phyloP scores from a whole-genome alignment of 2,329 filamentous ascomycete species.

The Aspergillus novoparasiticus region DNA sequence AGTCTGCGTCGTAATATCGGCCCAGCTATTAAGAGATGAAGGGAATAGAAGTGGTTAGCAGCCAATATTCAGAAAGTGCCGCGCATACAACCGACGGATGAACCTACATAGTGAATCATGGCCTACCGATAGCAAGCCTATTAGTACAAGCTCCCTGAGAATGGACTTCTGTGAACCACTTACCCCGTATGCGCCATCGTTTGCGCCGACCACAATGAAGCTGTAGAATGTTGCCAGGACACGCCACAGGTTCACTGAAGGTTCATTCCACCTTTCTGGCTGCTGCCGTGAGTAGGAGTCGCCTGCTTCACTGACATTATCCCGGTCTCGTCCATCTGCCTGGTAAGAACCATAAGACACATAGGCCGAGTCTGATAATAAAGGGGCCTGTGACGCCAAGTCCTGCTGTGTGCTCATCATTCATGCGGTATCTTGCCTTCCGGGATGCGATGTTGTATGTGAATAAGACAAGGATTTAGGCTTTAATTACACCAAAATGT shows the following conservation, averaged over 20 bases:
- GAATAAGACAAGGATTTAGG: background rate
- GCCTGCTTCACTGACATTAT: background rate
- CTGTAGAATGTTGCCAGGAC: slow-evolving; percentile 57
- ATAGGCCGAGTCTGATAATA: background rate
- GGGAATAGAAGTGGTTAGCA: background rate
- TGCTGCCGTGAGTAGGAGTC: slow-evolving; percentile 23
- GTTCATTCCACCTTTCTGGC: slow-evolving; percentile 19
- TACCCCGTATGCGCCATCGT: slow-evolving; percentile 58
- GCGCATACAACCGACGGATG: background rate
- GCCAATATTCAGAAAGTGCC: background rate
- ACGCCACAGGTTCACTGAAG: slow-evolving; percentile 44
- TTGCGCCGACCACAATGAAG: slow-evolving; percentile 59
- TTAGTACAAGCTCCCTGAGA: background rate
- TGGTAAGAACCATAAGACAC: background rate
- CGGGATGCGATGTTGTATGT: background rate
- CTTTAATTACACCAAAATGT: background rate
- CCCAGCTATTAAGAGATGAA: slow-evolving; percentile 39
- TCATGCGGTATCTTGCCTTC: background rate
- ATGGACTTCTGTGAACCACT: slow-evolving; percentile 2
- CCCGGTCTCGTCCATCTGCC: background rate
- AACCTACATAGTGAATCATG: slow-evolving; percentile 50
- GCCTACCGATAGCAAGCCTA: slow-evolving; percentile 33
- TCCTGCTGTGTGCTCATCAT: background rate
- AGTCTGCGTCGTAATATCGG: slow-evolving; percentile 46
- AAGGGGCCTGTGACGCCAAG: background rate